Percentiles rank a stretch among this genome's conserved stretches.
phyloP scores from a whole-genome alignment of 2,329 filamentous ascomycete species.

The Phialocephala subalpina region DNA sequence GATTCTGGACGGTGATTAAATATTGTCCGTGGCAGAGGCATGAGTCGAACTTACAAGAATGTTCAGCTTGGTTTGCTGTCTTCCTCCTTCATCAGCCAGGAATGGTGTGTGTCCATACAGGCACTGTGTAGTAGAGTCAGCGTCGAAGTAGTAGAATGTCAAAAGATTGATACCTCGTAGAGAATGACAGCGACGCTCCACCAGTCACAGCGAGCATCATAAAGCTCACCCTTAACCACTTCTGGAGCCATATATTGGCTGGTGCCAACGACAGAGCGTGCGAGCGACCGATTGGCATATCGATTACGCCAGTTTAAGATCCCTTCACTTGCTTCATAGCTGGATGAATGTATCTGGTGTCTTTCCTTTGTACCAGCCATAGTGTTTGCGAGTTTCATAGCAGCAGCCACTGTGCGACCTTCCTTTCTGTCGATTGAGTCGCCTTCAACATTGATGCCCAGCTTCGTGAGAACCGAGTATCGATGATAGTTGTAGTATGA shows the following conservation, averaged over 20 bases:
- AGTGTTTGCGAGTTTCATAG: conserved; percentile 48
- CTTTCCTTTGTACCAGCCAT: conserved; percentile 50
- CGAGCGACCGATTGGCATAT: conserved; percentile 73
- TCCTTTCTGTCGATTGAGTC: conserved; percentile 75
- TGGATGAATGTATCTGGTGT: conserved; percentile 47
- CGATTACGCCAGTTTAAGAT: conserved; percentile 76
- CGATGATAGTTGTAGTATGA: conserved; percentile 86
- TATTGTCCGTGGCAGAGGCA: conserved; percentile 45
- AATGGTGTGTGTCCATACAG: conserved; percentile 93
- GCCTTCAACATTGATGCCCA: conserved; percentile 77
- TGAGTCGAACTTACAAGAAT: conserved; percentile 68
- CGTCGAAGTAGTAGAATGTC: background rate
- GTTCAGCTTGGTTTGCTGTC: conserved; percentile 84
- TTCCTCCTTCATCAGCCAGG: conserved; percentile 74
- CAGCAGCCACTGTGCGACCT: conserved; percentile 49
- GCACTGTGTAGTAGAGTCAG: conserved; percentile 59
- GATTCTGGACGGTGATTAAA: conserved; percentile 55
- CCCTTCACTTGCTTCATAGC: conserved; percentile 48
- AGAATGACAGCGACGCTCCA: conserved; percentile 96
- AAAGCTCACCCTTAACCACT: conserved; percentile 80
- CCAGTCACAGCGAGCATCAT: conserved; percentile 95
- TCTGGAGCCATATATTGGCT: conserved; percentile 99
- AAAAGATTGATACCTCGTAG: conserved; percentile 67
- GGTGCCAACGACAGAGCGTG: conserved; percentile 89
- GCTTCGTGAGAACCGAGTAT: conserved; percentile 77